These are phyloP conservation scores for Pterula multifida DNA, from an alignment of 1,284 basidiomycete species.

Conservation along the genomic window DNA sequence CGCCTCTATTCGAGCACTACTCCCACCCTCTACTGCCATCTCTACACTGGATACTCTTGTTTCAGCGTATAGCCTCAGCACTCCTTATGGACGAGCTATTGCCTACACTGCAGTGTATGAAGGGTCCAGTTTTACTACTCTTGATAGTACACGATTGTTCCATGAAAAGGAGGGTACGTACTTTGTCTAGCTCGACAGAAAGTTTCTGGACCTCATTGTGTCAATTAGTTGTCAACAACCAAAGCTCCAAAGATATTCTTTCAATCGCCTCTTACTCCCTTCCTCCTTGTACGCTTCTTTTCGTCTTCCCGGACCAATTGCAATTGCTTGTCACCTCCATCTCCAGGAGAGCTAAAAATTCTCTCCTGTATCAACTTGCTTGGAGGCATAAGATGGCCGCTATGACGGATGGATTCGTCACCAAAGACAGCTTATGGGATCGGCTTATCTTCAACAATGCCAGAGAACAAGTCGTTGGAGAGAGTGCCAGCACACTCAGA, in stretches of 20 bases:
- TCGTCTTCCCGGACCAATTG: constrained; percentile 49
- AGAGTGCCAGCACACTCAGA: constrained; percentile 44
- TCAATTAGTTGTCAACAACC: constrained; percentile 19
- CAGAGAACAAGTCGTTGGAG: constrained; percentile 44
- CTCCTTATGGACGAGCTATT: constrained; percentile 58
- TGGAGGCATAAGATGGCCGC: constrained; percentile 64
- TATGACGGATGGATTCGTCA: constrained; percentile 55
- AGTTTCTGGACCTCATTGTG: constrained; percentile 9
- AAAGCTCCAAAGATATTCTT: constrained; percentile 29
- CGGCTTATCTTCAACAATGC: constrained; percentile 58
- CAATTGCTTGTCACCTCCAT: constrained; percentile 36
- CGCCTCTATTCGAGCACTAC: constrained; percentile 51
- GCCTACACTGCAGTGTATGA: constrained; percentile 68
- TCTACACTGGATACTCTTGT: constrained; percentile 60
- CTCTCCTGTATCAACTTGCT: constrained; percentile 43
- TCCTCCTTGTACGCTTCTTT: constrained; percentile 56
- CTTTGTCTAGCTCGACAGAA: too few relatives aligned
- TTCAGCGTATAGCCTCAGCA: constrained; percentile 59
- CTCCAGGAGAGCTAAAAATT: constrained; percentile 38
- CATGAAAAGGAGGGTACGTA: constrained; percentile 19
- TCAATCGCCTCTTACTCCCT: constrained; percentile 37
- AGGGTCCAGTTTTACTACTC: constrained; percentile 56
- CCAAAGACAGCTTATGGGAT: constrained; percentile 71
- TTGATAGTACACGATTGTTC: constrained; percentile 43
- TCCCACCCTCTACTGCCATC: constrained; percentile 50